A percentile compares a stretch with the other conserved stretches of the same genome.
These are phyloP conservation scores for Monosporascus sp. DNA, from an alignment of 2,329 filamentous ascomycete genomes.

Conservation along the genomic window DNA sequence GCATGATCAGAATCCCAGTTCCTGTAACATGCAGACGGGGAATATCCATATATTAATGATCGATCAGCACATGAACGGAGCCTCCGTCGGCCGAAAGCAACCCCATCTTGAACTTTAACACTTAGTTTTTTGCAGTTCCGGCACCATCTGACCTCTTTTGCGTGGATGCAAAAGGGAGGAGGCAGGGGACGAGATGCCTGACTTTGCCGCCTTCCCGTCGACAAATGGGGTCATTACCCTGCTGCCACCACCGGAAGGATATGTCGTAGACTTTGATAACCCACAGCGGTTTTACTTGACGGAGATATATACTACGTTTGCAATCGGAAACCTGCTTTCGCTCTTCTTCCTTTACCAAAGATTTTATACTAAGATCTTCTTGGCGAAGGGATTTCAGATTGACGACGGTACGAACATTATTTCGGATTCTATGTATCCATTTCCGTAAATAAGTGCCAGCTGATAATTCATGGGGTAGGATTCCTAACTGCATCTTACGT, in stretches of 20 bases:
- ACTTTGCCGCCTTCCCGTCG: neutral
- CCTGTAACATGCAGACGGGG: too few relatives aligned
- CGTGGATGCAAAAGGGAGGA: too few relatives aligned
- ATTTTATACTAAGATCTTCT: slow-evolving; percentile 1
- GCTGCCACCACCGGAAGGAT: slow-evolving; percentile 4
- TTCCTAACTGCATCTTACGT: neutral
- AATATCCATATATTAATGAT: too few relatives aligned
- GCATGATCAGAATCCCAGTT: too few relatives aligned
- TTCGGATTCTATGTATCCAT: too few relatives aligned
- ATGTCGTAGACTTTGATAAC: slow-evolving; percentile 6
- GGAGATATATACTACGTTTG: neutral
- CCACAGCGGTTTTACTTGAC: neutral
- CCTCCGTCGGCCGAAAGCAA: too few relatives aligned
- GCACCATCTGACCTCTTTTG: too few relatives aligned
- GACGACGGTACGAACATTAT: slow-evolving; percentile 4
- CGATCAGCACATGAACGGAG: too few relatives aligned
- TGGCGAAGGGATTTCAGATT: slow-evolving; percentile 1
- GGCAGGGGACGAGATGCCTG: too few relatives aligned
- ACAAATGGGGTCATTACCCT: neutral
- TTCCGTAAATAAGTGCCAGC: neutral
- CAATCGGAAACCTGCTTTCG: neutral
- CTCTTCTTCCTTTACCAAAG: slow-evolving; percentile 1
- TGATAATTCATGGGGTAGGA: neutral
- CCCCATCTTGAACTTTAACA: too few relatives aligned
- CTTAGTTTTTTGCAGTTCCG: too few relatives aligned